Percentiles rank a stretch among this genome's conserved stretches.
phyloP scores from a whole-genome alignment of 1,139 yeast species.

The Candida tropicalis region DNA sequence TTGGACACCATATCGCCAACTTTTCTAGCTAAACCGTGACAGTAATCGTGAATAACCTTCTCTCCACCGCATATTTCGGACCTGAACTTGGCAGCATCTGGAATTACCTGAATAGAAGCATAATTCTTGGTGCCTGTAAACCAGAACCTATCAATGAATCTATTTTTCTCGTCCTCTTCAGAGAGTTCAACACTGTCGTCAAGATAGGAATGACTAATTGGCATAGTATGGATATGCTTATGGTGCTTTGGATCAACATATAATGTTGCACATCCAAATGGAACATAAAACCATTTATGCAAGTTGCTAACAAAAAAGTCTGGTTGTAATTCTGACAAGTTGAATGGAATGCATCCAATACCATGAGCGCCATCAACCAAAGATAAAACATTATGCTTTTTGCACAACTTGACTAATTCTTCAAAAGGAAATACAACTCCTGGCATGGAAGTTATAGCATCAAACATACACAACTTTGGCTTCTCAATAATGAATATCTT shows the following conservation, averaged over 20 bases:
- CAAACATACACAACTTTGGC: constrained; percentile 55
- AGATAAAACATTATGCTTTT: constrained; percentile 50
- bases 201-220: constrained; percentile 53
- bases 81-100: constrained; percentile 54
- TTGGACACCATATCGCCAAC: constrained; percentile 41
- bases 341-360: constrained; percentile 50
- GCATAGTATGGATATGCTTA: constrained; percentile 54
- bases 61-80: constrained; percentile 63
- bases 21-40: constrained; percentile 42
- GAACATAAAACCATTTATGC: constrained; percentile 71
- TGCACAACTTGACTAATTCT: constrained; percentile 49
- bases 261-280: constrained; percentile 61
- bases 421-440: constrained; percentile 62
- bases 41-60: constrained; percentile 50
- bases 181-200: constrained; percentile 21
- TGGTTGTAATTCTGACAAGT: constrained; percentile 49
- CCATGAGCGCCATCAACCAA: constrained; percentile 77
- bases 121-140: constrained; percentile 40
- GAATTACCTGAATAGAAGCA: constrained; percentile 29
- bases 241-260: constrained; percentile 61
- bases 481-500: constrained; percentile 25
- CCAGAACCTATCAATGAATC: constrained; percentile 41
- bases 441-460: constrained; percentile 66
- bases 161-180: constrained; percentile 25
- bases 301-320: constrained; percentile 66